Percentiles rank a stretch among this genome's conserved stretches.
phyloP scores from a whole-genome alignment of 1,284 basidiomycete genomes.

The Trametes sp. region DNA sequence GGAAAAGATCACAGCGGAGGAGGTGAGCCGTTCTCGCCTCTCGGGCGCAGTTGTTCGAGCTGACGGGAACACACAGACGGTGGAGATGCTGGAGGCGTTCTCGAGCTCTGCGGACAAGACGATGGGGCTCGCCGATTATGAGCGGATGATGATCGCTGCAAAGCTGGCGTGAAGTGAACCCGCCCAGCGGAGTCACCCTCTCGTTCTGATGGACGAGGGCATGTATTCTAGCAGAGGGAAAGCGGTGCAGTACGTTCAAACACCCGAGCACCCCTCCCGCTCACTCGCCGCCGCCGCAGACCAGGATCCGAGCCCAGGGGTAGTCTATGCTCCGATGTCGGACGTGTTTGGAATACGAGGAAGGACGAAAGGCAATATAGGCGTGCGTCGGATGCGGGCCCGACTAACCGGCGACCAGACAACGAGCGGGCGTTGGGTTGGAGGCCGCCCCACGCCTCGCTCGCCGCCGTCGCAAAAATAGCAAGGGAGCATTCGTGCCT shows the following conservation, averaged over 20 bases:
- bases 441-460: not conserved
- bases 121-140: slow-evolving; percentile 72
- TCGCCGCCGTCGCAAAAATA: slow-evolving; percentile 1
- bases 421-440: not conserved
- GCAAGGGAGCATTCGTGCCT: not conserved
- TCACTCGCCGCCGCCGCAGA: not conserved
- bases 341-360: too few relatives aligned
- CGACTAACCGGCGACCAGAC: slow-evolving; percentile 4
- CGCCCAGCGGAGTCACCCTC: too few relatives aligned
- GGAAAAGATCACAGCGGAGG: slow-evolving; percentile 73
- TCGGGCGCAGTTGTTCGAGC: not conserved
- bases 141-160: slow-evolving; percentile 71
- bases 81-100: slow-evolving; percentile 78
- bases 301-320: not conserved
- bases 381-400: not conserved
- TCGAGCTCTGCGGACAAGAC: slow-evolving; percentile 72
- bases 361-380: not conserved
- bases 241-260: not conserved
- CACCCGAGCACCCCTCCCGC: not conserved
- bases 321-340: too few relatives aligned
- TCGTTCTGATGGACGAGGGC: not conserved
- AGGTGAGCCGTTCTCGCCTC: slow-evolving; percentile 54
- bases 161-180: slow-evolving; percentile 45
- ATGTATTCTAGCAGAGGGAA: not conserved
- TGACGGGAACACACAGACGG: slow-evolving; percentile 52